Conservation (phyloP, 371 early-diverging fungal genomes). For the Blakeslea trispora region DNA sequence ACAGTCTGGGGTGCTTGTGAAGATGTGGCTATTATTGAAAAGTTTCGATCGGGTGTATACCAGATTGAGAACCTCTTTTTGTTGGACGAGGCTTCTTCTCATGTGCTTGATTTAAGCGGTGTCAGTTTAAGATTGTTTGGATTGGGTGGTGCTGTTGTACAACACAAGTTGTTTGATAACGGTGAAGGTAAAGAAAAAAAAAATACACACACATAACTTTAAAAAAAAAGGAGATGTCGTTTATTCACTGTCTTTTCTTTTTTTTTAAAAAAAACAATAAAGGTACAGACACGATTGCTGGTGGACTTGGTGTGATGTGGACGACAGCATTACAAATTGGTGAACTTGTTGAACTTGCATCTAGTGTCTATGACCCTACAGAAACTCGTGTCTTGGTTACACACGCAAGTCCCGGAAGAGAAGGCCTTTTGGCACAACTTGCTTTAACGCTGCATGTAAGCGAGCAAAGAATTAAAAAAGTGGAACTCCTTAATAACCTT, state of each 20-base stretch:
- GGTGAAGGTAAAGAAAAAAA: slow-evolving; percentile 54
- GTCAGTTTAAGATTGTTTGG: slow-evolving; percentile 66
- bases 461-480: no score
- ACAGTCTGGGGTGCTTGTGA: slow-evolving; percentile 73
- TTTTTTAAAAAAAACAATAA: background rate
- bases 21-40: slow-evolving; percentile 65
- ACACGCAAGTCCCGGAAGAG: slow-evolving; percentile 67
- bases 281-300: slow-evolving; percentile 68
- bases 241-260: background rate
- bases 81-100: slow-evolving; percentile 59
- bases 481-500: background rate
- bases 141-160: slow-evolving; percentile 67
- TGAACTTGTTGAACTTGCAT: slow-evolving; percentile 64
- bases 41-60: slow-evolving; percentile 56
- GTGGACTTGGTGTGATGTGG: slow-evolving; percentile 72
- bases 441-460: slow-evolving; percentile 60
- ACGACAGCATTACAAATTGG: slow-evolving; percentile 70
- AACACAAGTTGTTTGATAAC: slow-evolving; percentile 70
- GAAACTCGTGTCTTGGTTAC: slow-evolving; percentile 65
- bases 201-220: no score
- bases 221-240: background rate
- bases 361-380: slow-evolving; percentile 50
- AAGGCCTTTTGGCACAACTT: slow-evolving; percentile 65
- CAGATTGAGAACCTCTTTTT: slow-evolving; percentile 56
- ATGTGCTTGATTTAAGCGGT: slow-evolving; percentile 61